phyloP scores from a whole-genome alignment of 2,329 filamentous ascomycete genomes.

The Cryphonectria carpinicola region DNA sequence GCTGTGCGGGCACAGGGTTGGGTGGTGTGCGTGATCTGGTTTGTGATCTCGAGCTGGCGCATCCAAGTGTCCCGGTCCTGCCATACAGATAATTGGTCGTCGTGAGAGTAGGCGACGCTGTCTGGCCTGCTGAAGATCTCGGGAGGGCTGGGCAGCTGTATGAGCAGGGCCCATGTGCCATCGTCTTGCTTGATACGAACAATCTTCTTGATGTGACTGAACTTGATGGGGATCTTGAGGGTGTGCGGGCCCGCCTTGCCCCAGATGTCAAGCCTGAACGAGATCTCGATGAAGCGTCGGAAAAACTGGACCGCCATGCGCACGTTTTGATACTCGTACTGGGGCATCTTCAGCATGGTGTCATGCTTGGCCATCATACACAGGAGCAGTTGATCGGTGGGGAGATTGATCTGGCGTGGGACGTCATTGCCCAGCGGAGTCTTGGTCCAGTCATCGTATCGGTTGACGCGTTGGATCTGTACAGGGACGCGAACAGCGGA shows the following conservation, averaged over 20 bases:
- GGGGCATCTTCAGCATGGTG: constrained; percentile 24
- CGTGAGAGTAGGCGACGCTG: constrained; percentile 40
- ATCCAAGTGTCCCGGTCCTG: constrained; percentile 50
- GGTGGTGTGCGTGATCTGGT: constrained; percentile 33
- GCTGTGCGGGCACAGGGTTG: constrained; percentile 37
- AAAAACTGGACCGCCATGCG: constrained; percentile 20
- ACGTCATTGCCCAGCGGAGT: constrained; percentile 14
- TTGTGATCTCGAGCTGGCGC: constrained; percentile 51
- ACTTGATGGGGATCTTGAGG: constrained; percentile 50
- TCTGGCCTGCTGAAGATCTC: constrained; percentile 48
- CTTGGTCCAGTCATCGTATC: not conserved
- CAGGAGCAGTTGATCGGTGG: constrained; percentile 10
- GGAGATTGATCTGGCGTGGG: constrained; percentile 3
- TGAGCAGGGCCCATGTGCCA: constrained; percentile 45
- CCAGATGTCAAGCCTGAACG: constrained; percentile 18
- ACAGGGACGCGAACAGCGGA: not conserved
- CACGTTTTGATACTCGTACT: constrained; percentile 20
- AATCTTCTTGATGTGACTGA: constrained; percentile 51
- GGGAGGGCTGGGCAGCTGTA: constrained; percentile 55
- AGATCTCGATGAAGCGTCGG: constrained; percentile 18
- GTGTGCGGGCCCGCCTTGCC: constrained; percentile 10
- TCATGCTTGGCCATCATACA: constrained; percentile 25
- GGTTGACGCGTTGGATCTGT: not conserved
- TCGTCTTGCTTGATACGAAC: constrained; percentile 42
- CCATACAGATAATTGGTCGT: constrained; percentile 42